Base-by-base conservation (phyloP, 768 basidiomycete genomes). In the Mycena leptocephala region DNA sequence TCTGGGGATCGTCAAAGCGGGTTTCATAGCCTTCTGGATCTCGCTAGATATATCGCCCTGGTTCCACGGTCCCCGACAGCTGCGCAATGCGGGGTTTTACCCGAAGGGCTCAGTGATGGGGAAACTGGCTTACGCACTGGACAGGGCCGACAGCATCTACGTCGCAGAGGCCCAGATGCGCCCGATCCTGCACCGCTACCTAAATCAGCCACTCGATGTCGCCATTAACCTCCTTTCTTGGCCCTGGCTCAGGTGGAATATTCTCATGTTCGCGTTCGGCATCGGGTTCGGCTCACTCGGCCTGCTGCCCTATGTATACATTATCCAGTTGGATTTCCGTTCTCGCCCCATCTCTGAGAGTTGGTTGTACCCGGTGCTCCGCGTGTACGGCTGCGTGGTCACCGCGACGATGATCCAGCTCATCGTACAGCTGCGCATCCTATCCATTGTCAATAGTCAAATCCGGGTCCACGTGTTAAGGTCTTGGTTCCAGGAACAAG, bases 1-100 rank as follows among this genome's bases (percentile, higher is more conserved):
- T 48, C 80, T 80, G 30, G 80, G 80, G 5, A 58, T 80, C 22
- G 77, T 68, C 26, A 69, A 70, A 33, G 79, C 80, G 7, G 80
- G 79, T 20, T 51, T 51, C 22, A 8, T 22, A 8, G n/a, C 48
- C 18, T 8, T 51, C 9, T 51, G 48, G 48, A 22, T n/a, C 9
- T 51, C 48, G 5, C 20, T 51, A 8, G 48, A 51, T 22, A n/a
- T 51, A 22, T 22, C 20, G 20, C 18, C 9, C 48, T 51, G n/a
- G n/a, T n/a, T 51, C 22, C 48, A 51, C n/a, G 48, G 48, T 8
- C 48, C 48, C 20, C 1, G n/a, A n/a, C 48, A 51, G 48, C 18
- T 51, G 48, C 6, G 48, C 18, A 51, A 51, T n/a, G 48, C 48
- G 5, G 48, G 48, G 2, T 11, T 51, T 22, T n/a, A 20, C 9